Conservation (phyloP, 2,329 filamentous ascomycete species). For the Myriosclerotinia duriaeana region DNA sequence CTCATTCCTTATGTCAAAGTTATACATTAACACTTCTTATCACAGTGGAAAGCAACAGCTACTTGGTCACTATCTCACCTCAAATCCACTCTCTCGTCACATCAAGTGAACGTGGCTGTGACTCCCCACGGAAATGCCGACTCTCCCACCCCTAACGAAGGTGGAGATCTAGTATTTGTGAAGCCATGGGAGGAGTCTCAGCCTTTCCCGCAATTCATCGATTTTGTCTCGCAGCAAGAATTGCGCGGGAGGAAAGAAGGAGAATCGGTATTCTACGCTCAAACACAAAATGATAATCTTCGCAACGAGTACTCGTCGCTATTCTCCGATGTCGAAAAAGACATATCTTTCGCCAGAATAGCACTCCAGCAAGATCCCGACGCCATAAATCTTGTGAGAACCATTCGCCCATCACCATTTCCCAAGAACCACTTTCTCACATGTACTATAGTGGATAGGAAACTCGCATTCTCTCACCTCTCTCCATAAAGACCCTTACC, state of each 20-base stretch:
- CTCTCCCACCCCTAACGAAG: conserved; percentile 49
- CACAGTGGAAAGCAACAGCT: conserved; percentile 22
- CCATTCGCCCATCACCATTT: neutral
- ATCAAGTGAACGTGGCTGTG: conserved; percentile 22
- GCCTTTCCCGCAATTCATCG: conserved; percentile 61
- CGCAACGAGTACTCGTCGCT: conserved; percentile 68
- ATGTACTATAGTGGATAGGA: conserved; percentile 61
- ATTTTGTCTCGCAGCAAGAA: conserved; percentile 60
- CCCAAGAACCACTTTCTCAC: neutral
- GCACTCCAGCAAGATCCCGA: conserved; percentile 66
- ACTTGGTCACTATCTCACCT: conserved; percentile 23
- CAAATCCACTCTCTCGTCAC: conserved; percentile 20
- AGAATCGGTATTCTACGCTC: conserved; percentile 65
- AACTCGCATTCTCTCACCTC: conserved; percentile 68
- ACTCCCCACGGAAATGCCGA: conserved; percentile 47
- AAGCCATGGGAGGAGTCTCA: conserved; percentile 70
- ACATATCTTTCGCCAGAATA: conserved; percentile 71
- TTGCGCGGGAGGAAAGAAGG: conserved; percentile 32
- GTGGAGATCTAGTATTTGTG: conserved; percentile 54
- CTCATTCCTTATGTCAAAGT: neutral
- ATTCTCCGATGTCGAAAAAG: conserved; percentile 59
- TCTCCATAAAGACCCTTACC: conserved; percentile 80
- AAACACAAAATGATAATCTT: conserved; percentile 83
- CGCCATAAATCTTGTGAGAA: conserved; percentile 64
- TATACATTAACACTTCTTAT: neutral